Conservation (phyloP, 2,329 filamentous ascomycete genomes). For the Penicillium sp. region DNA sequence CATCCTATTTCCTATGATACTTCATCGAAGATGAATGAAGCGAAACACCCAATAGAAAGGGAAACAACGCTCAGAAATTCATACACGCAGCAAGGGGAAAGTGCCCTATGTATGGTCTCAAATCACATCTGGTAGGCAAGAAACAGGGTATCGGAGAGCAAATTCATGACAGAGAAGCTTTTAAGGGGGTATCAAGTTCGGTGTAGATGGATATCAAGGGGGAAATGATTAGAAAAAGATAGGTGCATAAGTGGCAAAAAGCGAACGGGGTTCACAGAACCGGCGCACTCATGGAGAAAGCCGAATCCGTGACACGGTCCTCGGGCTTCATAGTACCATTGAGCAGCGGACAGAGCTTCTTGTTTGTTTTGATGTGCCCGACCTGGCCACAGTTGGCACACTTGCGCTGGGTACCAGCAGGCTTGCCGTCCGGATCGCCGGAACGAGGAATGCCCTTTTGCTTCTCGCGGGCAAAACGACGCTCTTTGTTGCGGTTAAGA, state of each 20-base stretch:
- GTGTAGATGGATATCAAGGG: not conserved
- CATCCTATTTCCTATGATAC: not conserved
- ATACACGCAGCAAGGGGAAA: not conserved
- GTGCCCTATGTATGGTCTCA: not conserved
- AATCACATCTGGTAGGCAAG: not conserved
- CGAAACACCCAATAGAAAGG: not conserved
- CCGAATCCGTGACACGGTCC: constrained; percentile 46
- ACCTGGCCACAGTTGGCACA: constrained; percentile 97
- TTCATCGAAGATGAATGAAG: not conserved
- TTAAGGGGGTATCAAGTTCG: constrained; percentile 16
- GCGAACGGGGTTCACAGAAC: constrained; percentile 21
- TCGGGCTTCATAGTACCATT: constrained; percentile 73
- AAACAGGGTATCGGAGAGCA: constrained; percentile 15
- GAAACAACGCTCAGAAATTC: not conserved
- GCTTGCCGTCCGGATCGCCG: constrained; percentile 60
- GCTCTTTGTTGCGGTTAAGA: constrained; percentile 86
- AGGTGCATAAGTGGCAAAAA: constrained; percentile 2
- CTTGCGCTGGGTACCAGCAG: constrained; percentile 69
- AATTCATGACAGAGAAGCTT: not conserved
- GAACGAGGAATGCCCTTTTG: constrained; percentile 65
- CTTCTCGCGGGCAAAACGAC: constrained; percentile 84
- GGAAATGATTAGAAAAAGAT: not conserved
- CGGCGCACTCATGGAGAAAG: constrained; percentile 49
- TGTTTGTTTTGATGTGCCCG: constrained; percentile 98
- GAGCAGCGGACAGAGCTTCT: constrained; percentile 88